A percentile compares a stretch with the other conserved stretches of the same genome.
These are phyloP conservation scores for Diaporthe australafricana DNA, from an alignment of 2,329 filamentous ascomycete genomes.

Conservation along the genomic window DNA sequence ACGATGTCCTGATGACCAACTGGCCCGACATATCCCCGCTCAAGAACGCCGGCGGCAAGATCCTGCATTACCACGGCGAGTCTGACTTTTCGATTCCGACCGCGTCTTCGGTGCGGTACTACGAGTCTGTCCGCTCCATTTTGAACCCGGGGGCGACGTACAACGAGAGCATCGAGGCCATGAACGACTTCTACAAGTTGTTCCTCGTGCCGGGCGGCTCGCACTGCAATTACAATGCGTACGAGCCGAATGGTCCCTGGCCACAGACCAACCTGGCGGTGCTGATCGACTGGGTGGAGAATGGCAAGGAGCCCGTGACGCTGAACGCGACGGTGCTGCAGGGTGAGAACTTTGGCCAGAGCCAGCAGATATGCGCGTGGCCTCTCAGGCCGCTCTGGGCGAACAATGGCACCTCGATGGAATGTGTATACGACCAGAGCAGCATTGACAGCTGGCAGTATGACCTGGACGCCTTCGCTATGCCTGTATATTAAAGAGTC, in stretches of 20 bases:
- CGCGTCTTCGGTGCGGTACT: slow-evolving; percentile 53
- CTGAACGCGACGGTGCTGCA: slow-evolving; percentile 47
- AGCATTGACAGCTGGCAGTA: slow-evolving; percentile 36
- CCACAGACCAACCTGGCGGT: slow-evolving; percentile 38
- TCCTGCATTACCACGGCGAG: slow-evolving; percentile 65
- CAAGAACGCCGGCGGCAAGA: slow-evolving; percentile 57
- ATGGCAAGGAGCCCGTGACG: slow-evolving; percentile 54
- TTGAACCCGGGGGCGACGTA: slow-evolving; percentile 52
- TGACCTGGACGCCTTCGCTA: slow-evolving; percentile 35
- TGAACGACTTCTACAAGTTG: slow-evolving; percentile 59
- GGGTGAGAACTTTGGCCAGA: slow-evolving; percentile 48
- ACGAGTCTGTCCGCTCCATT: slow-evolving; percentile 58
- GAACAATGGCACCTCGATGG: slow-evolving; percentile 42
- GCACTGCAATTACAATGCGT: slow-evolving; percentile 57
- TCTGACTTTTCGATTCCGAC: slow-evolving; percentile 60
- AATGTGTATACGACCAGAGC: slow-evolving; percentile 37
- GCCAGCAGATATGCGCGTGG: slow-evolving; percentile 54
- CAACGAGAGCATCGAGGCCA: slow-evolving; percentile 50
- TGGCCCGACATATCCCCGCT: slow-evolving; percentile 59
- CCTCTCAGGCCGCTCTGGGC: slow-evolving; percentile 55
- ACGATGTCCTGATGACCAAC: slow-evolving; percentile 56
- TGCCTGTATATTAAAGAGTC: slow-evolving; percentile 35
- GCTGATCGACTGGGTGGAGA: slow-evolving; percentile 63
- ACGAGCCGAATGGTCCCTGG: slow-evolving; percentile 57
- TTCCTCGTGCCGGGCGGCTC: slow-evolving; percentile 59